Evolutionary conservation across 257 asterid species (phyloP), one percentile per base, ranked within the genome.

Genomic region (Cordia subcordata): DNA sequence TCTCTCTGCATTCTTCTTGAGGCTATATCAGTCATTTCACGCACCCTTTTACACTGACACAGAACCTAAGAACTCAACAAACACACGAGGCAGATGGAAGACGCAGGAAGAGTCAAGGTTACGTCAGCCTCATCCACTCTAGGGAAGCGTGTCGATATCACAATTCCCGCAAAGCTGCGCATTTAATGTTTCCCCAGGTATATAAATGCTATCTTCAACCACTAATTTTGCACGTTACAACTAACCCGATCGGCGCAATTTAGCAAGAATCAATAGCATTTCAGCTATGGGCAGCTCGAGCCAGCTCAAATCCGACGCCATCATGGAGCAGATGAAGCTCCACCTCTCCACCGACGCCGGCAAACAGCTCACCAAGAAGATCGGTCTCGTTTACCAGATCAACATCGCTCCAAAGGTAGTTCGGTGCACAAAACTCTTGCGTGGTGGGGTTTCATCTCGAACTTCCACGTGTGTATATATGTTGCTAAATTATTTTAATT

Each of bases 351-450:
- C 95, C 23, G 96, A 88, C 46, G 96, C 86, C 15, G 98, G 96
- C 0, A 88, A 85, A 64, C 64, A 67, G 53, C 88, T 88, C 50
- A 67, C 56, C 11, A 72, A 88, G 79, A 91, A 84, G 63, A 84
- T 91, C 32, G 94, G 90, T 47, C 94, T 91, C 62, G 98, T 91
- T 57, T 91, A 85, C 68, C 96, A 91, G 81, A 81, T 88, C 58
- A 85, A 91, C 50, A 77, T 91, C 53, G 95, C 98, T 16, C 98
- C 98, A n/a, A 88, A 91, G 98, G 98, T 91, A 42, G 15, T 42
- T 27, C 6, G 35, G 6, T 27, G 6, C 6, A 27, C 35, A 6
- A 19, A 14, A 27, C 35, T 27, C 35, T 27, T 27, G 35, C 4
- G 35, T 3, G 35, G 35, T 1, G 35, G 35, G 35, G 35, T 3